Base-by-base conservation (phyloP, 2,329 filamentous ascomycete species). In the Metarhizium guizhouense region DNA sequence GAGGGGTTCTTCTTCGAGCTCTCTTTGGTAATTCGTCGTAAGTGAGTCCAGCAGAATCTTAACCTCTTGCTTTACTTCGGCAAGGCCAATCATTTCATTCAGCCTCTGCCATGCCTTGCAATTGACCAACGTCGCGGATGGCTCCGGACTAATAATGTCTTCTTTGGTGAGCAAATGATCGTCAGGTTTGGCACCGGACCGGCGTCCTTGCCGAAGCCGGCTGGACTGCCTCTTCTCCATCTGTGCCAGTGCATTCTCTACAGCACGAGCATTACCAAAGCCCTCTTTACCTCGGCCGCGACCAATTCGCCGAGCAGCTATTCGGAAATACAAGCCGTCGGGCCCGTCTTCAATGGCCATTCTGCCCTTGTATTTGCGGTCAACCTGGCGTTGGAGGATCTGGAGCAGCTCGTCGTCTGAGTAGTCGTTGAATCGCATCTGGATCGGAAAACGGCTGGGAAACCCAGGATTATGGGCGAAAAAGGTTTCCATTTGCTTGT, bases 381-480 rank as follows among this genome's bases (percentile, higher is more conserved):
- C 59, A 7, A 90, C 75, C 45, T 78, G 74, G 1, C 75, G 68
- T 11, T 74, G 68, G 0, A 91, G 66, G 13, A 93, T 91, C 0
- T 65, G 63, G 2, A 82, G 72, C 0, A 93, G 72, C 60, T 92
- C 86, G 0, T 71, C 62, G 50, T 92, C 84, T 0, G 73, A 72
- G 59, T 89, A 92, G 65, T 93, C 88, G 0, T 78, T 71, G 55
- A 92, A 93, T 47, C 80, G 76, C 62, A 92, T 74, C 38, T 77
- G 70, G 11, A 81, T 72, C 0, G 87, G 87, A 42, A 93, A 84
- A 0, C 88, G 82, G 59, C 86, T 88, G 0, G 80, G 74, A 3
- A 92, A 72, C 0, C 88, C 87, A 0, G 83, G 83, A 48, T 92
- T 92, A 58, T 91, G 86, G 0, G 80, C 75, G 50, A 89, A 90